Evolutionary conservation across 2,329 filamentous ascomycete genomes (phyloP), one percentile per base, ranked within the genome.

Genomic region (Lasiodiplodia gonubiensis): DNA sequence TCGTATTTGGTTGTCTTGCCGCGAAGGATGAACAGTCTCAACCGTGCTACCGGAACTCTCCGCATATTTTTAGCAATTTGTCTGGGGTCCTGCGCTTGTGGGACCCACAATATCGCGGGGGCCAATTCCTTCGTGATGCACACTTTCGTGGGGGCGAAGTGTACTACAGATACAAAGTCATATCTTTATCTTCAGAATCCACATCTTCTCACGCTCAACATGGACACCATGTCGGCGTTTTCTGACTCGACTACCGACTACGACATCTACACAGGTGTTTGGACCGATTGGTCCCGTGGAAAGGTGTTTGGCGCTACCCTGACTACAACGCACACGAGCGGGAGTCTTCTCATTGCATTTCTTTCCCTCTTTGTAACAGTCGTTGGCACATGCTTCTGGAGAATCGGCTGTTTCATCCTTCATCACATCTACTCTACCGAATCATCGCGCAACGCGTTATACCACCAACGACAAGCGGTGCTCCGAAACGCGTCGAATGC

Each of bases 401-500:
- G 49, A 53, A 53, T 53, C 25, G 49, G 14, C 11, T 25, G 49
- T n/a, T 53, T 53, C 49, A 14, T 53, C 14, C 25, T 53, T 25
- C 49, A 53, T 21, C 16, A 4, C 21, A 25, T 53, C 25, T 53
- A 25, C 21, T 25, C 21, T 21, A 53, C 14, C 5, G 14, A 25
- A 12, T 16, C 14, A 5, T 21, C 49, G 7, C 8, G 25, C 21
- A n/a, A 53, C 25, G 49, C 49, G 8, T 4, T 53, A 6, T 53
- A 53, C 25, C 49, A 53, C 21, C 49, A 53, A 25, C 49, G 49
- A 25, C 49, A 53, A 53, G 49, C 49, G 10, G 49, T 53, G 21
- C 49, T 53, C 21, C 14, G 49, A 21, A 53, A 53, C 21, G 10
- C 49, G 14, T 7, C 16, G 21, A 53, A 53, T 53, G 49, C 21